A percentile compares a stretch with the other conserved stretches of the same genome.
phyloP scores from a whole-genome alignment of 768 basidiomycete species.

The Tremella mesenterica region DNA sequence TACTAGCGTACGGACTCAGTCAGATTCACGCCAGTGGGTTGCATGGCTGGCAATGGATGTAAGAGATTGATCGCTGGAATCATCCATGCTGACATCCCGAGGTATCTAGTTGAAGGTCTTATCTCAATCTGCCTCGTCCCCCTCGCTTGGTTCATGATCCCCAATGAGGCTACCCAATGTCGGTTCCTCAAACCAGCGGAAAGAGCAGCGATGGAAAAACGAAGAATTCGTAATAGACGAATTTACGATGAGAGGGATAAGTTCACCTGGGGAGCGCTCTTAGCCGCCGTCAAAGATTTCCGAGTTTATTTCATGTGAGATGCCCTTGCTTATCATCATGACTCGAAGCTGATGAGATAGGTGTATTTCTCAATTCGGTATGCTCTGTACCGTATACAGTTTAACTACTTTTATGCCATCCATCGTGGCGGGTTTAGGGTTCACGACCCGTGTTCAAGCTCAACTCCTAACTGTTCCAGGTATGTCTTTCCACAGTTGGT shows the following conservation, averaged over 20 bases:
- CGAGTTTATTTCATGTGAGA: background rate
- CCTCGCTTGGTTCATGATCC: background rate
- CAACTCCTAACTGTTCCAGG: slow-evolving; percentile 34
- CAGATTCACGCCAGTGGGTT: background rate
- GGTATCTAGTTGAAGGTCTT: background rate
- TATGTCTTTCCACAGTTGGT: no score
- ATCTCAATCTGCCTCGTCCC: background rate
- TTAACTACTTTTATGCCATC: slow-evolving; percentile 20
- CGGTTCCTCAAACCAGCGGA: background rate
- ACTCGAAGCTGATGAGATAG: background rate
- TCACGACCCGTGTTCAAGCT: slow-evolving; percentile 15
- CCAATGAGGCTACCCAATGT: background rate
- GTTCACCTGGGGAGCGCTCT: slow-evolving; percentile 8
- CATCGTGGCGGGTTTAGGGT: slow-evolving; percentile 28
- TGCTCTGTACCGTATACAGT: background rate
- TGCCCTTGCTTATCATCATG: no score
- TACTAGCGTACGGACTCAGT: background rate
- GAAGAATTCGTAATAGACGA: background rate
- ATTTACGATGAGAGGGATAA: slow-evolving; percentile 5
- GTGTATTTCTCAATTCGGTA: background rate
- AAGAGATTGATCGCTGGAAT: background rate
- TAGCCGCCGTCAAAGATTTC: slow-evolving; percentile 2
- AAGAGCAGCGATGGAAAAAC: background rate
- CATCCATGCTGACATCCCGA: background rate
- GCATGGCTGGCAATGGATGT: background rate